Conservation (phyloP, 495 filamentous ascomycete species). For the Oidiodendron maius region DNA sequence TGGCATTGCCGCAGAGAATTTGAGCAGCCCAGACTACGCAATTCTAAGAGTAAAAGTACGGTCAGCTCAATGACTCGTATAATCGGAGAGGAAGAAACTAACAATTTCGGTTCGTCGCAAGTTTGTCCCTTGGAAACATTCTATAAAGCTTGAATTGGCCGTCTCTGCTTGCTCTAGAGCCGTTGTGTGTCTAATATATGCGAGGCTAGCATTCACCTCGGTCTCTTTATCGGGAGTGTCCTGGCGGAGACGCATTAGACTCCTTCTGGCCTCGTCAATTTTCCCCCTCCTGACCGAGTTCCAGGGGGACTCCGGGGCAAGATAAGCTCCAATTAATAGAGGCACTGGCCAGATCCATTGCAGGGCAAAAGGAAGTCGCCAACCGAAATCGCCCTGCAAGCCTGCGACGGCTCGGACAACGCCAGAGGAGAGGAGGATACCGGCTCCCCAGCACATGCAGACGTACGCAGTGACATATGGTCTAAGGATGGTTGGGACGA, state of each 20-base stretch:
- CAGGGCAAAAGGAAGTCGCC: slow-evolving; percentile 44
- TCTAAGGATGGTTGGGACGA: slow-evolving; percentile 5
- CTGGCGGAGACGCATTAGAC: slow-evolving; percentile 44
- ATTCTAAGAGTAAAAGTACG: slow-evolving; percentile 3
- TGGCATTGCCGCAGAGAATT: slow-evolving; percentile 39
- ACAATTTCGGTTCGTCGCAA: slow-evolving; percentile 48
- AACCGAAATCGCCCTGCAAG: slow-evolving; percentile 14
- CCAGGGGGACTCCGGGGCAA: slow-evolving; percentile 44
- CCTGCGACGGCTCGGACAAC: slow-evolving; percentile 34
- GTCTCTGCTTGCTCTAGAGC: slow-evolving; percentile 52
- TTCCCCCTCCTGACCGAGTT: slow-evolving; percentile 51
- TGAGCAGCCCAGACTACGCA: slow-evolving; percentile 44
- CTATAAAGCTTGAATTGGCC: slow-evolving; percentile 45
- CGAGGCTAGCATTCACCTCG: slow-evolving; percentile 25
- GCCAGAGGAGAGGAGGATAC: slow-evolving; percentile 52
- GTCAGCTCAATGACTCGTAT: neutral
- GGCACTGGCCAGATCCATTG: slow-evolving; percentile 51
- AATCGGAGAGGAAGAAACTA: slow-evolving; percentile 1
- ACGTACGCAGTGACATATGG: slow-evolving; percentile 10
- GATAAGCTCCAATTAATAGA: slow-evolving; percentile 30
- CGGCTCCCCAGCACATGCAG: slow-evolving; percentile 56
- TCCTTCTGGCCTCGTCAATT: slow-evolving; percentile 37
- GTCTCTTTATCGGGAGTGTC: slow-evolving; percentile 44
- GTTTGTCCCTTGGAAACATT: slow-evolving; percentile 48
- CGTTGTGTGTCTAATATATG: slow-evolving; percentile 56